Percentiles rank a stretch among this genome's conserved stretches.
phyloP scores from a whole-genome alignment of 805 yeast genomes.

The Nakazawaea sp. region DNA sequence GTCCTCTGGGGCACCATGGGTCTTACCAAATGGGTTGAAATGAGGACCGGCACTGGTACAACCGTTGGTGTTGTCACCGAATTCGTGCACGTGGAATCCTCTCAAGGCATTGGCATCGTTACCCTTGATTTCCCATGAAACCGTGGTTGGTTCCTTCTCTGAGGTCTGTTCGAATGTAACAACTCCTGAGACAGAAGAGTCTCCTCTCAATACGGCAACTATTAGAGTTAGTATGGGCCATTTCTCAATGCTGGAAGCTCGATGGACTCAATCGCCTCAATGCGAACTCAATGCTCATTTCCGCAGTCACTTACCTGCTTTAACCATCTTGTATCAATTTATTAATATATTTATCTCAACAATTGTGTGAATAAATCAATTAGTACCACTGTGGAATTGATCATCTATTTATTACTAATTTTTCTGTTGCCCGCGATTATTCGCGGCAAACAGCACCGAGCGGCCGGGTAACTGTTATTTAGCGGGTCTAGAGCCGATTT shows the following conservation, averaged over 20 bases:
- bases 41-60: conserved; percentile 99
- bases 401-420: too few relatives aligned
- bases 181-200: conserved; percentile 79
- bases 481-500: too few relatives aligned
- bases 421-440: too few relatives aligned
- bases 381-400: too few relatives aligned
- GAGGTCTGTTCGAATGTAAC: conserved; percentile 81
- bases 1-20: conserved; percentile 90
- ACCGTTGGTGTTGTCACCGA: conserved; percentile 99
- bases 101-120: conserved; percentile 81
- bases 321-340: conserved; percentile 35
- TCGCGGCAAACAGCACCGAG: too few relatives aligned
- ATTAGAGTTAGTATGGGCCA: neutral
- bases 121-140: conserved; percentile 86
- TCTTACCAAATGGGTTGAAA: conserved; percentile 85
- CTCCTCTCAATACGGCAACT: conserved; percentile 97
- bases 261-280: too few relatives aligned
- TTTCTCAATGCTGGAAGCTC: too few relatives aligned
- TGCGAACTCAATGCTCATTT: neutral
- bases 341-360: too few relatives aligned
- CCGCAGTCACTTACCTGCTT: conserved; percentile 47
- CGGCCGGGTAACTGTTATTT: too few relatives aligned
- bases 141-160: conserved; percentile 77
- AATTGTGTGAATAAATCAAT: too few relatives aligned
- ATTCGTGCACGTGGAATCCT: conserved; percentile 97